Evolutionary conservation across 192 early-diverging fungal species (phyloP).

Genomic region (Coemansia guatemalensis): DNA sequence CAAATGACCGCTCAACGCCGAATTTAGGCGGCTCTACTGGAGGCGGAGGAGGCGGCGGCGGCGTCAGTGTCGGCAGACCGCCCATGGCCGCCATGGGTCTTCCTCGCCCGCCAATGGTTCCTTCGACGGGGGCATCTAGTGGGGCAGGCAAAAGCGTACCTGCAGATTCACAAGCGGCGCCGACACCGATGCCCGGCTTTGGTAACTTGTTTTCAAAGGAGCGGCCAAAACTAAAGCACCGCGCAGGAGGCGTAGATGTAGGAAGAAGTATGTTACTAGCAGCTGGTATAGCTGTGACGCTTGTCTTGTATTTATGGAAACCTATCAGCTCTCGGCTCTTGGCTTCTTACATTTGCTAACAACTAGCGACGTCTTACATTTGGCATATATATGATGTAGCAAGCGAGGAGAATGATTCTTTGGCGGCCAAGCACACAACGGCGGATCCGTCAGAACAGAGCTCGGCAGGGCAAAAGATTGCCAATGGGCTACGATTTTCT

Average conservation of each 20-base stretch:
- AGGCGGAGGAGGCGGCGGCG: constrained; percentile 47
- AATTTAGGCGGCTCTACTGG: constrained; percentile 34
- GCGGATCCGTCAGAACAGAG: constrained; percentile 2
- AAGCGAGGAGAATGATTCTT: constrained; percentile 22
- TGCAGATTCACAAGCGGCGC: constrained; percentile 32
- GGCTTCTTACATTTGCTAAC: neutral
- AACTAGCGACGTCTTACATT: neutral
- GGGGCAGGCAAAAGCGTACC: constrained; percentile 18
- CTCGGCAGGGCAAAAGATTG: constrained; percentile 20
- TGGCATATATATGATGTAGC: constrained; percentile 21
- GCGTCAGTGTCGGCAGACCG: constrained; percentile 35
- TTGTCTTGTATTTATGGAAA: neutral
- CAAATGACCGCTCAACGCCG: constrained; percentile 72
- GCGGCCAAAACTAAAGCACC: constrained; percentile 67
- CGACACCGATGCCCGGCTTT: constrained; percentile 43
- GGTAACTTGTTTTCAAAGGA: constrained; percentile 68
- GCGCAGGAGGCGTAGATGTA: constrained; percentile 56
- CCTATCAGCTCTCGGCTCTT: neutral
- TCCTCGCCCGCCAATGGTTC: constrained; percentile 36
- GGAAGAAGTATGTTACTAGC: constrained; percentile 41
- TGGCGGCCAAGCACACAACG: neutral
- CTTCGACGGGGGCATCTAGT: constrained; percentile 15
- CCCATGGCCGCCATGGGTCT: constrained; percentile 34
- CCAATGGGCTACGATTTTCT: constrained; percentile 27
- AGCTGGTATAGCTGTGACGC: neutral